phyloP scores from a whole-genome alignment of 1,284 basidiomycete genomes.

The Microbotryomycetes sp. region DNA sequence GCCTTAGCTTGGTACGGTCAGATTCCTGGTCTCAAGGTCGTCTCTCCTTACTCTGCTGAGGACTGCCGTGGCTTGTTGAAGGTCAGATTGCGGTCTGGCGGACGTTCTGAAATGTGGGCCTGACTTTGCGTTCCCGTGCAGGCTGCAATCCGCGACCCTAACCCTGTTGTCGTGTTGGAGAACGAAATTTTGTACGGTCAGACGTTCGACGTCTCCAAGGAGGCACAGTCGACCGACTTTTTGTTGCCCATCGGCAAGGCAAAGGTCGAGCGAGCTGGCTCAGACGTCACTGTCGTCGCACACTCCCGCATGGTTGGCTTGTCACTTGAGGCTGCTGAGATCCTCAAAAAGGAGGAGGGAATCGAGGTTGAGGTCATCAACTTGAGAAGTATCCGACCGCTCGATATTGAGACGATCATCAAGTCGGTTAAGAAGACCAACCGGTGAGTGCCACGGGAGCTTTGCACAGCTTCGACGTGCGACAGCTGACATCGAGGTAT shows the following conservation, averaged over 20 bases:
- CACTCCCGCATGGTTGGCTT: slow-evolving; percentile 96
- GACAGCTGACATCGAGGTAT: background rate
- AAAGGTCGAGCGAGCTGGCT: slow-evolving; percentile 89
- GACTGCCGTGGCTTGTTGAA: slow-evolving; percentile 98
- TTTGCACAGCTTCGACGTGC: background rate
- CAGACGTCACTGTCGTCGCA: slow-evolving; percentile 90
- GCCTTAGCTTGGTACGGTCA: slow-evolving; percentile 93
- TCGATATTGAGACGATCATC: slow-evolving; percentile 95
- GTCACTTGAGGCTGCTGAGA: slow-evolving; percentile 85
- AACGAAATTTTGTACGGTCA: slow-evolving; percentile 99
- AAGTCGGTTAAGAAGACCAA: slow-evolving; percentile 98
- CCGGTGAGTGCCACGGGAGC: slow-evolving; percentile 50
- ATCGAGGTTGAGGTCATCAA: slow-evolving; percentile 99
- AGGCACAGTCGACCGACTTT: slow-evolving; percentile 92
- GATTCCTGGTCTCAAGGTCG: slow-evolving; percentile 93
- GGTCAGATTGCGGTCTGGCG: slow-evolving; percentile 47
- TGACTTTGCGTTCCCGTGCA: slow-evolving; percentile 38
- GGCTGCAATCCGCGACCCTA: slow-evolving; percentile 96
- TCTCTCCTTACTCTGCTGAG: slow-evolving; percentile 94
- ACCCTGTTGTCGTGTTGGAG: slow-evolving; percentile 96
- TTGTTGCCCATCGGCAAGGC: slow-evolving; percentile 90
- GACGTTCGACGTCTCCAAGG: slow-evolving; percentile 88
- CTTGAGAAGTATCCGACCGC: slow-evolving; percentile 85
- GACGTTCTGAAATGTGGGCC: background rate
- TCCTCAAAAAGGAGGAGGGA: slow-evolving; percentile 82